A percentile compares a stretch with the other conserved stretches of the same genome.
These are phyloP conservation scores for Magnusiomyces magnusii DNA, from an alignment of 1,139 yeast genomes.

Conservation along the genomic window DNA sequence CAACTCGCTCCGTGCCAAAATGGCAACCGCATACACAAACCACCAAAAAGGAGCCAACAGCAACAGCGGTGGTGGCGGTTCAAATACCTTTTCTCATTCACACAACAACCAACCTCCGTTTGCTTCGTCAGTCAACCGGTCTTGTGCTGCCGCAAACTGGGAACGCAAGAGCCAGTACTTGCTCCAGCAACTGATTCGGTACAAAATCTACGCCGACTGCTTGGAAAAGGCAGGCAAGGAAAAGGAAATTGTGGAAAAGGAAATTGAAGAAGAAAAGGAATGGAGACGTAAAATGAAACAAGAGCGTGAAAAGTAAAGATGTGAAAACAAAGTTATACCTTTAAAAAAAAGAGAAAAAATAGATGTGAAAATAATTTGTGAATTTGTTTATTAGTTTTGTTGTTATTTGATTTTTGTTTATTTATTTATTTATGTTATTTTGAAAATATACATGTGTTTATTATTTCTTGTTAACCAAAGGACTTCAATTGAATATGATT, in stretches of 20 bases:
- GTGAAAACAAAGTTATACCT: too few relatives aligned
- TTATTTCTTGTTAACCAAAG: conserved; percentile 16
- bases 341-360: background rate
- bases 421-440: background rate
- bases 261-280: background rate
- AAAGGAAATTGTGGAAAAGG: conserved; percentile 5
- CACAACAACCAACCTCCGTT: background rate
- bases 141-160: conserved; percentile 31
- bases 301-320: background rate
- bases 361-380: background rate
- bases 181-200: conserved; percentile 29
- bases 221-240: conserved; percentile 24
- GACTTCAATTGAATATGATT: conserved; percentile 30
- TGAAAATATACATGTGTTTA: background rate
- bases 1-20: conserved; percentile 22
- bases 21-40: conserved; percentile 25
- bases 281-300: background rate
- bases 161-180: conserved; percentile 30
- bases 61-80: background rate
- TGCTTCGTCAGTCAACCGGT: conserved; percentile 20
- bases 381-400: background rate
- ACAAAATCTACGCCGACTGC: conserved; percentile 27
- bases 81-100: background rate
- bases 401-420: background rate
- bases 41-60: conserved; percentile 12